A percentile compares a stretch with the other conserved stretches of the same genome.
Conservation (phyloP, 2,329 filamentous ascomycete species). For the Verticillium nubilum region DNA sequence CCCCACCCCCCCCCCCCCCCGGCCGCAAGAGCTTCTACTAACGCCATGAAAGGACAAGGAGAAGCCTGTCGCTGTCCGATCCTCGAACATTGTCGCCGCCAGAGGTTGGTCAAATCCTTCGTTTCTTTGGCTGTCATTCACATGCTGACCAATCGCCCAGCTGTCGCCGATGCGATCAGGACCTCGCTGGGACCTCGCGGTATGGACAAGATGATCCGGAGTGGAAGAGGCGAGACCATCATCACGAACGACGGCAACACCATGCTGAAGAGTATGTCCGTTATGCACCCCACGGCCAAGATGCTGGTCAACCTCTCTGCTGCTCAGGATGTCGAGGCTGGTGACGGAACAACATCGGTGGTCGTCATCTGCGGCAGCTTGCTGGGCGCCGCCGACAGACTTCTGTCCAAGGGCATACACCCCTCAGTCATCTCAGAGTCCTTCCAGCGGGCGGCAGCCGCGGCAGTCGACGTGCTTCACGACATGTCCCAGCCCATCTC, state of each 20-base stretch:
- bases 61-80: conserved; percentile 96
- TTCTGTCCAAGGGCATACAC: conserved; percentile 91
- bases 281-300: conserved; percentile 98
- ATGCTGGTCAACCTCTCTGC: conserved; percentile 98
- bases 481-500: conserved; percentile 94
- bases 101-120: conserved; percentile 57
- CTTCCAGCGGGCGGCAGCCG: conserved; percentile 89
- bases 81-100: conserved; percentile 94
- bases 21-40: conserved; percentile 28
- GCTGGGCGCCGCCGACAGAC: conserved; percentile 84
- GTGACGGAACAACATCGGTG: conserved; percentile 96
- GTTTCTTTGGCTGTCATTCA: neutral
- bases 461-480: conserved; percentile 84
- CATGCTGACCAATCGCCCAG: conserved; percentile 37
- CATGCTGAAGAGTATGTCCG: conserved; percentile 98
- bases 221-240: conserved; percentile 91
- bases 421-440: conserved; percentile 96
- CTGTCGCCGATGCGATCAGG: conserved; percentile 94
- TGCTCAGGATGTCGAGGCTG: conserved; percentile 96
- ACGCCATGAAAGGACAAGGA: conserved; percentile 66
- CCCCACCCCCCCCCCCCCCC: conserved; percentile 2
- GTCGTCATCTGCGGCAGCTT: conserved; percentile 96
- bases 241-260: conserved; percentile 99
- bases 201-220: conserved; percentile 99
- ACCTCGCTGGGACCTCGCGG: conserved; percentile 93